Evolutionary conservation across 2,329 filamentous ascomycete species (phyloP), one percentile per base, ranked within the genome.

Genomic region (Penicillium sp.): DNA sequence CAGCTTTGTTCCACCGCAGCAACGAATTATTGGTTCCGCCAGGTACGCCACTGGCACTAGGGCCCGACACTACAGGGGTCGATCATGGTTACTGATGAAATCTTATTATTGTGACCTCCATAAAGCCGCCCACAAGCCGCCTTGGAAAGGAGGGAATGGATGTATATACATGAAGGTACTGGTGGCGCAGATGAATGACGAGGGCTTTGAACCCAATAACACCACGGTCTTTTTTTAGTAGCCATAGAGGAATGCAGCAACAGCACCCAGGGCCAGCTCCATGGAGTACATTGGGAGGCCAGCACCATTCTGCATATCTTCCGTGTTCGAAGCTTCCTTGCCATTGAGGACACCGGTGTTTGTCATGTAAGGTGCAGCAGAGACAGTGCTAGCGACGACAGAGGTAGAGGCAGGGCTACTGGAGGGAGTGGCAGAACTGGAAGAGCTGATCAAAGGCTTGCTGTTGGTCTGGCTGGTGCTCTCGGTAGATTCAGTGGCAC

Each of bases 381-480:
- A 20, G n/a, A 30, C 17, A 4, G 49, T 17, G 38, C 33, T 44
- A 31, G 42, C 46, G 1, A 47, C 42, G 3, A 48, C 41, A 15
- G 42, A 37, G 22, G 48, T 42, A 14, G 51, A 37, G 4, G 38
- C 37, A 16, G 52, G 57, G 30, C 50, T 45, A 35, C 84, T 60
- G 35, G 26, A 34, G 12, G 44, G 44, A 13, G 39, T 47, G 18
- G 48, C 38, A 3, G 47, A 35, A 9, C 18, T 22, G 18, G 18
- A 22, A 9, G 18, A 22, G 18, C 18, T 22, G 18, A 22, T 22
- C 18, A 22, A 9, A 22, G 18, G 18, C 13, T 27, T 35, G n/a
- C 16, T 27, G 34, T 28, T 11, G 5, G 35, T 12, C 17, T 32
- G 20, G 47, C 41, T 7, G 26, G 25, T 27, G 4, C 6, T 27